Evolutionary conservation across 345 rosid genomes (phyloP), one percentile per base, ranked within the genome.

Genomic region (Adansonia digitata): DNA sequence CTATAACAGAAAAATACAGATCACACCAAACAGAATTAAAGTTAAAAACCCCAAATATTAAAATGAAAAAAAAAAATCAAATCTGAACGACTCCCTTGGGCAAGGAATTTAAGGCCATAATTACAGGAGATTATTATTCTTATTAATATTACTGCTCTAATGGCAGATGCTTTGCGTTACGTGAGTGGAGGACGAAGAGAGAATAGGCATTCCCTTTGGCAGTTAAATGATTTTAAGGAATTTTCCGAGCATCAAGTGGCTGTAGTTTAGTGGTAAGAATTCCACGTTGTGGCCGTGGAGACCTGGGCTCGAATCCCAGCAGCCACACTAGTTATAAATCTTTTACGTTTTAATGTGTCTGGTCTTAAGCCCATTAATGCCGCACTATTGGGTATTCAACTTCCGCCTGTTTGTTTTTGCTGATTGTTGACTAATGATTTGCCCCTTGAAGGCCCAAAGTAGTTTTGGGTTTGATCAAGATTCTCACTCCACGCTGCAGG

Each of bases 271-370:
- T 89, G 92, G 94, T 87, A 18, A 89, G 88, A 90, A 87, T 87
- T 84, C 82, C 86, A 87, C 86, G 89, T 89, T 89, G 92, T 92
- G 92, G 91, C 93, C 91, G 89, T 93, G 85, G 88, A 87, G 97
- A 89, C 88, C 90, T 88, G 86, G 91, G 92, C 91, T 90, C 88
- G 92, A 92, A 87, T 91, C 94, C 92, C 87, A 92, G 87, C 90
- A 91, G 94, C 94, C 92, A 87, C 91, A 89, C n/a, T n/a, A n/a
- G n/a, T n/a, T n/a, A n/a, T n/a, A n/a, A n/a, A n/a, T n/a, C n/a
- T n/a, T n/a, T n/a, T n/a, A n/a, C n/a, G n/a, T n/a, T n/a, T 31
- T 42, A 9, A 17, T 26, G 18, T n/a, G 17, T 10, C 34, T 2
- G 34, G 34, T 3, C 34, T 1, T 12, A 27, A 5, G 63, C 63